phyloP scores from a whole-genome alignment of 345 rosid genomes.

The Gossypium turneri region DNA sequence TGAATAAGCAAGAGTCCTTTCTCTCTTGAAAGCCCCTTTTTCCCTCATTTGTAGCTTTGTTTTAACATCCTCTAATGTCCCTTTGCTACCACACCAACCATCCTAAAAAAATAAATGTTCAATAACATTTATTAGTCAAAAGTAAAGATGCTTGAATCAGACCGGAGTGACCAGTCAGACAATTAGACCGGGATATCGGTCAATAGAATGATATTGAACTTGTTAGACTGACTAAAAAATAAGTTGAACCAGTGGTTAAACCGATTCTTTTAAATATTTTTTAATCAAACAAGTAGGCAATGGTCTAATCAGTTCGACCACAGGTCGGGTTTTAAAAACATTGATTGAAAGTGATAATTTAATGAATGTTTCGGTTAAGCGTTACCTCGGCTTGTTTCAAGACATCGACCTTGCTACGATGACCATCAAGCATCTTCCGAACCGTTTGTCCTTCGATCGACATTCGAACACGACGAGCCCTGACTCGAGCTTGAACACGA shows the following conservation, averaged over 20 bases:
- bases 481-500: slow-evolving; percentile 87
- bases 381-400: slow-evolving; percentile 78
- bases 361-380: neutral
- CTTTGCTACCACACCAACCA: slow-evolving; percentile 95
- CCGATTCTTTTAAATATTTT: too few relatives aligned
- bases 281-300: too few relatives aligned
- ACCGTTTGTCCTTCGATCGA: slow-evolving; percentile 80
- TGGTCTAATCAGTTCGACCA: too few relatives aligned
- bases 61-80: slow-evolving; percentile 76
- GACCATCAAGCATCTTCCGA: slow-evolving; percentile 59
- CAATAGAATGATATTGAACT: too few relatives aligned
- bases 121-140: too few relatives aligned
- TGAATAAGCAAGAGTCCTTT: slow-evolving; percentile 87
- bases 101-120: slow-evolving; percentile 37
- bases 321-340: too few relatives aligned
- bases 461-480: slow-evolving; percentile 90
- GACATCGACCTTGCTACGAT: slow-evolving; percentile 54
- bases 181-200: too few relatives aligned
- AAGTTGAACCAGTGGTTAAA: too few relatives aligned
- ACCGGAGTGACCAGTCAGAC: too few relatives aligned
- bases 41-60: slow-evolving; percentile 73
- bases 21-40: slow-evolving; percentile 90
- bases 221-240: too few relatives aligned
- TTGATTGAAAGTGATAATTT: neutral
- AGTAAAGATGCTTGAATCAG: too few relatives aligned